Conservation (phyloP, 768 basidiomycete genomes). For the Leccinum barrowsii region DNA sequence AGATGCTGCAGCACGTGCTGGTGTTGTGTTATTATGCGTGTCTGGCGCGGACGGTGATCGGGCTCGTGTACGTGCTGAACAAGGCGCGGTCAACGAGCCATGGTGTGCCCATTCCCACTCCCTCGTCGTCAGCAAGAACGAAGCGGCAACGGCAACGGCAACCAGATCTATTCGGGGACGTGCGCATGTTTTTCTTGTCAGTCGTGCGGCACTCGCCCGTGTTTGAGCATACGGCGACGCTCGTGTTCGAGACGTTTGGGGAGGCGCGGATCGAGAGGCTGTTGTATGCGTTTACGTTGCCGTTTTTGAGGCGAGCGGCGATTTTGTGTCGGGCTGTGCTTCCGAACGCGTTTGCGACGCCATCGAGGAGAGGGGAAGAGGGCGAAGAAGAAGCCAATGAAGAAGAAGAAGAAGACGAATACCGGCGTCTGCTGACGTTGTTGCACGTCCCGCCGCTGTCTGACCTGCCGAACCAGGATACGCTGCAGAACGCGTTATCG, state of each 20-base stretch:
- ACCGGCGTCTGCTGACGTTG: conserved; percentile 67
- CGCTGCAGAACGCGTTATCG: conserved; percentile 81
- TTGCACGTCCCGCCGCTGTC: conserved; percentile 79
- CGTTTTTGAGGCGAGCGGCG: conserved; percentile 85
- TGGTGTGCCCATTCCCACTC: conserved; percentile 36
- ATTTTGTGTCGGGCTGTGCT: conserved; percentile 79
- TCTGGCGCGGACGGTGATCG: conserved; percentile 81
- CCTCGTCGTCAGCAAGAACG: not conserved
- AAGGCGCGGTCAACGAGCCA: conserved; percentile 56
- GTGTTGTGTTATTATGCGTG: conserved; percentile 88
- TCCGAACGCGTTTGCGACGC: conserved; percentile 55
- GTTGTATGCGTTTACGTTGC: conserved; percentile 83
- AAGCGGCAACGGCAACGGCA: not conserved
- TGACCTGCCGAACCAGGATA: conserved; percentile 78
- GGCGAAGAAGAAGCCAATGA: conserved; percentile 36
- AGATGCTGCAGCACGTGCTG: conserved; percentile 86
- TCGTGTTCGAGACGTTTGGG: conserved; percentile 76
- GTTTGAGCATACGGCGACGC: conserved; percentile 79
- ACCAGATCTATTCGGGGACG: conserved; percentile 74
- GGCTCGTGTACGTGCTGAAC: conserved; percentile 77
- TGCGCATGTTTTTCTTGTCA: conserved; percentile 88
- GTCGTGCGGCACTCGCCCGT: conserved; percentile 86
- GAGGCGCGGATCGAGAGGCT: conserved; percentile 83
- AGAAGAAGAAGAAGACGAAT: conserved; percentile 56
- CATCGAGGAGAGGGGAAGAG: conserved; percentile 25